Base-by-base conservation (phyloP, 2,329 filamentous ascomycete genomes). In the Claviceps monticola region DNA sequence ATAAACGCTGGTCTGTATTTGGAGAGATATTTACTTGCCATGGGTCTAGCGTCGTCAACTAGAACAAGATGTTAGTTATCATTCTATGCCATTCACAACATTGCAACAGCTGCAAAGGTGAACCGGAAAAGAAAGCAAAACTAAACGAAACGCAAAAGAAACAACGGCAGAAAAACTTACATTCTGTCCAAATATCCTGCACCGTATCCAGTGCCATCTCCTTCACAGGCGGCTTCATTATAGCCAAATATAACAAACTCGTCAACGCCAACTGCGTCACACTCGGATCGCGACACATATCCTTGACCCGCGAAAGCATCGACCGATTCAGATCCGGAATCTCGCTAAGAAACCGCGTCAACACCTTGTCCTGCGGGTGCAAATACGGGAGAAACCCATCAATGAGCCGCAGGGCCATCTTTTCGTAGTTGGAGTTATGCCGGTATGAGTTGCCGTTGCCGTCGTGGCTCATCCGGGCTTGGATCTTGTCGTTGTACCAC, bases 281-380 rank as follows among this genome's bases (percentile, higher is more conserved):
- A 46, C 78, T 78, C 5, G 82, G 82, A 62, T 86, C 81, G 46
- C 78, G 74, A 60, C 82, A 86, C 59, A 85, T 72, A 37, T 71
- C 69, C 66, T 82, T 82, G 38, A 97, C 81, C 48, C 86, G 79
- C 46, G 82, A 75, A 2, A 97, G 74, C 55, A 97, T 81, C 11
- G 78, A 74, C 37, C 72, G 67, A 55, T 82, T 88, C 37, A 98
- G 74, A 43, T 86, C 83, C 0, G 93, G 93, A 37, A 98, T 83
- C 66, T 98, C 93, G 48, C 88, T 90, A 45, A 98, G 71, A 63
- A 97, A 95, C 38, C 93, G 81, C 29, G 94, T 90, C 52, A 98
- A 72, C 21, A 95, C 79, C 66, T 93, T 91, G 64, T 98, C 93
- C 55, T 88, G 86, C 2, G 84, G 79, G 62, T 96, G 89, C n/a